Evolutionary conservation across 2,329 filamentous ascomycete species (phyloP).

Genomic region (Fusarium goolgardi): DNA sequence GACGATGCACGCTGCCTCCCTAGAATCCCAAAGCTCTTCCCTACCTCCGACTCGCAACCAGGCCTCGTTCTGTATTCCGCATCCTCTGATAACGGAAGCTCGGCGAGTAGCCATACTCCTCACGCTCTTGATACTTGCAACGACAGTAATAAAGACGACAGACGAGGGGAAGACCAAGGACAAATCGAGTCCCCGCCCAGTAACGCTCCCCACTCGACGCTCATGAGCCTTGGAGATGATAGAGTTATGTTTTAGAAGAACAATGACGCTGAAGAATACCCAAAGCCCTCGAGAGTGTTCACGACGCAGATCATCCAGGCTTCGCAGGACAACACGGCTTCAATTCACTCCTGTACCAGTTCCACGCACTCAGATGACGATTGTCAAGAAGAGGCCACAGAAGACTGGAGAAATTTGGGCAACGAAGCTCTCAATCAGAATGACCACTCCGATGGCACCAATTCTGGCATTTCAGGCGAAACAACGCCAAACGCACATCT

Average conservation of each 20-base stretch:
- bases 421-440: not conserved
- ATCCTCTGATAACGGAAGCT: not conserved
- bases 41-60: slow-evolving; percentile 8
- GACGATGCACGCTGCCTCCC: slow-evolving; percentile 34
- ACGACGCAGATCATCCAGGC: not conserved
- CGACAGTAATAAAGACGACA: not conserved
- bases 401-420: not conserved
- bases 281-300: slow-evolving; percentile 16
- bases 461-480: not conserved
- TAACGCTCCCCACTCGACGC: slow-evolving; percentile 18
- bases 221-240: slow-evolving; percentile 21
- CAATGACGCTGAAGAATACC: not conserved
- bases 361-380: not conserved
- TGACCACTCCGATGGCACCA: not conserved
- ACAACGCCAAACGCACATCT: not conserved
- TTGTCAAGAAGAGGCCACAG: not conserved
- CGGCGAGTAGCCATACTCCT: not conserved
- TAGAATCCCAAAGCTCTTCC: slow-evolving; percentile 34
- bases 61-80: slow-evolving; percentile 31
- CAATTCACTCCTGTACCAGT: not conserved
- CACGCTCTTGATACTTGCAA: not conserved
- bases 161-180: not conserved
- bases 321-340: not conserved
- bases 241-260: slow-evolving; percentile 33
- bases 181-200: not conserved